Evolutionary conservation across 2,329 filamentous ascomycete genomes (phyloP).

Genomic region (Colletotrichum sp.): DNA sequence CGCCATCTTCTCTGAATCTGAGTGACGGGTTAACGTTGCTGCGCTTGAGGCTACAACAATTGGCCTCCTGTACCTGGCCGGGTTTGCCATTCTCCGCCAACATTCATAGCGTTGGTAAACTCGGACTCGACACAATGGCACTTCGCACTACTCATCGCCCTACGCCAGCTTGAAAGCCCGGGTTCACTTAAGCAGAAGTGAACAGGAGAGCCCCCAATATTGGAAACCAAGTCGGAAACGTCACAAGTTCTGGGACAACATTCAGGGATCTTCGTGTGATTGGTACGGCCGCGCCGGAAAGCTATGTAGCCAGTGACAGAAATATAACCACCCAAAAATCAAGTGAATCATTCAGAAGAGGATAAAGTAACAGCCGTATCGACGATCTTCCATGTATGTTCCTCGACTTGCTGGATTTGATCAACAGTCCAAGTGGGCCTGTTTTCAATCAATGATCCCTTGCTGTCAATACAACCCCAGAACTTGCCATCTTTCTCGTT

Average conservation of each 20-base stretch:
- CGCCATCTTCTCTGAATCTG: not conserved
- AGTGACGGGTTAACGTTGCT: not conserved
- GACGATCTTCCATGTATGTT: slow-evolving; percentile 35
- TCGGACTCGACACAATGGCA: not conserved
- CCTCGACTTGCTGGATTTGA: slow-evolving; percentile 29
- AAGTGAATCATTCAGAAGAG: not conserved
- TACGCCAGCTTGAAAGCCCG: not conserved
- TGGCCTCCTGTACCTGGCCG: not conserved
- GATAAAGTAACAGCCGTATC: slow-evolving; percentile 20
- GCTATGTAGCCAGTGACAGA: not conserved
- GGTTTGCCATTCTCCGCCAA: not conserved
- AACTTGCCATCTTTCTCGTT: slow-evolving; percentile 24
- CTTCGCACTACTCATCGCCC: not conserved
- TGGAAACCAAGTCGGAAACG: not conserved
- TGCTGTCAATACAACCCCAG: slow-evolving; percentile 33
- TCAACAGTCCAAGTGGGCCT: slow-evolving; percentile 33
- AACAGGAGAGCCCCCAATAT: not conserved
- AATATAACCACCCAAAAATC: fast-evolving
- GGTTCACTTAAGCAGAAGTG: not conserved
- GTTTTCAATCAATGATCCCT: slow-evolving; percentile 28
- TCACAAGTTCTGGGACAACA: not conserved
- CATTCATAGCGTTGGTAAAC: not conserved
- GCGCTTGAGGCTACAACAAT: not conserved
- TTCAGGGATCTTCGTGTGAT: not conserved
- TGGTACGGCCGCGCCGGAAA: not conserved